A percentile compares a stretch with the other conserved stretches of the same genome.
These are phyloP conservation scores for Magnusiomyces sp. DNA, from an alignment of 1,139 yeast species.

Conservation along the genomic window DNA sequence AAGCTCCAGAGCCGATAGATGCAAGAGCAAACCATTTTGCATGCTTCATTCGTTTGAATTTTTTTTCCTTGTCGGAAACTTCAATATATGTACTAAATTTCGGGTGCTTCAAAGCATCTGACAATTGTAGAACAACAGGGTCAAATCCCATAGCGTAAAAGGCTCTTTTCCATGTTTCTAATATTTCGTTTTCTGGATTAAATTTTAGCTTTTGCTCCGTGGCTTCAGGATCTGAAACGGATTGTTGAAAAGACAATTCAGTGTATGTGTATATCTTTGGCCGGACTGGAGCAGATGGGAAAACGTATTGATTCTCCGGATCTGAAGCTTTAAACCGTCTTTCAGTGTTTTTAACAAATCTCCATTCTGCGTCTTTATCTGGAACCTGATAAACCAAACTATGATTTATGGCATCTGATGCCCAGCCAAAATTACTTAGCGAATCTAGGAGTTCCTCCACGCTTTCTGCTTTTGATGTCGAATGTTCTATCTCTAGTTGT, in stretches of 20 bases:
- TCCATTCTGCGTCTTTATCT: no score
- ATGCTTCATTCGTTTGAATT: constrained; percentile 10
- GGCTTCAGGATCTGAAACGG: no score
- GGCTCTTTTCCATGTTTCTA: constrained; percentile 28
- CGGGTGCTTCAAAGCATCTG: constrained; percentile 20
- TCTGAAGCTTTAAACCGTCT: no score
- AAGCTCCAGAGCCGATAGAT: constrained; percentile 25
- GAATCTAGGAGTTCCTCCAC: no score
- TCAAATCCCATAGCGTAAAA: constrained; percentile 30
- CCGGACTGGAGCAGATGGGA: constrained; percentile 17
- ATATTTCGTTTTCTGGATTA: constrained; percentile 17
- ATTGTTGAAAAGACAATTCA: constrained; percentile 11
- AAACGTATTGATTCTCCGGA: not conserved
- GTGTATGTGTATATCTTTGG: constrained; percentile 23
- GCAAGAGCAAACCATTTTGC: constrained; percentile 26
- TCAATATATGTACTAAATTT: constrained; percentile 16
- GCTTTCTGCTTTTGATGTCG: no score
- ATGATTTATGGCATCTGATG: no score
- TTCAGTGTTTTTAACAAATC: no score
- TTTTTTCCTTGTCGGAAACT: constrained; percentile 2
- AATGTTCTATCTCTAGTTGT: no score
- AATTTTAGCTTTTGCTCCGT: no score
- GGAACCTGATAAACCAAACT: no score
- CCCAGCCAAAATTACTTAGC: no score
- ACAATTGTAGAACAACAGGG: constrained; percentile 23